Base-by-base conservation (phyloP, 2,329 filamentous ascomycete species). In the Alternaria gaisen region DNA sequence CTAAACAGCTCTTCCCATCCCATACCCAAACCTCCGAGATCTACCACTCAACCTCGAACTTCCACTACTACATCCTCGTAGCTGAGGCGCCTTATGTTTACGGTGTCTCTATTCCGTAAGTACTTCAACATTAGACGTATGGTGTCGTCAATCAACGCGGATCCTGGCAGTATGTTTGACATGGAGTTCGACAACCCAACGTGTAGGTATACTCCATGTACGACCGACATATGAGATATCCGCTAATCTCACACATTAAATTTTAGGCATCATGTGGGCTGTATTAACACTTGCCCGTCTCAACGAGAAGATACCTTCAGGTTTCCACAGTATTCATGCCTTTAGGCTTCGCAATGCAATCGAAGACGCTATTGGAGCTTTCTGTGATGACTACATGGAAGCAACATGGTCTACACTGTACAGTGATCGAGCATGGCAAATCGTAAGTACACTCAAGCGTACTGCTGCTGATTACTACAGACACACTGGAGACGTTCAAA, bases 251-350 rank as follows among this genome's bases (percentile, higher is more conserved):
- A 5, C 12, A 30, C 5, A 11, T 30, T 5, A 10, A 30, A 30
- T 30, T 30, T 10, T 30, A 30, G 28, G 28, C 11, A 0, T 56
- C n/a, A 30, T 56, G 9, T 56, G 54, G 54, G 54, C 44, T 24
- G 34, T 47, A 6, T 6, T 56, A 8, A 46, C 54, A 5, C 36
- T 51, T 12, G 24, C 54, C 10, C 34, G 44, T 12, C 54, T 56
- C 22, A 16, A 56, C 18, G 42, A 50, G n/a, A 51, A 32, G 26
- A 16, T 56, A 11, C 44, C 43, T n/a, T 41, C 10, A 4, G 22
- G 43, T n/a, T 14, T 12, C 10, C 30, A 40, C 4, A 22, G 28
- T 38, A 14, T 30, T 12, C n/a, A 18, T n/a, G 24, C 24, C 9
- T 8, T n/a, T 28, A 9, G 43, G 43, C 43, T 46, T 46, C 43